Percentiles rank a stretch among this genome's conserved stretches.
Conservation (phyloP, 345 rosid genomes). For the Moricandia moricandioides region DNA sequence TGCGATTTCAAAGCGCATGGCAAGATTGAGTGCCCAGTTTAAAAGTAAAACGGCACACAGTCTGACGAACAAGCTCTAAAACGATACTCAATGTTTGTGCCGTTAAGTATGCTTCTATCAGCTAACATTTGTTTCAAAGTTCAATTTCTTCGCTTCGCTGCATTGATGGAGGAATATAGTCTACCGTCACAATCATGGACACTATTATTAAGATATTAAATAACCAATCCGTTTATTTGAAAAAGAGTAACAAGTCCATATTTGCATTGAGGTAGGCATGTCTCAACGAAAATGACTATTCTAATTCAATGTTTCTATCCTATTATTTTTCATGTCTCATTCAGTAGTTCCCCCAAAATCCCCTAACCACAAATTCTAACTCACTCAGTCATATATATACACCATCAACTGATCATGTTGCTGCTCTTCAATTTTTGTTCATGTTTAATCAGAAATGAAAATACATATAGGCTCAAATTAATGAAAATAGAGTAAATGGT, state of each 20-base stretch:
- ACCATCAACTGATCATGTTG: neutral
- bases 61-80: too few relatives aligned
- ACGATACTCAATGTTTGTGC: too few relatives aligned
- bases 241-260: constrained; percentile 18
- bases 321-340: constrained; percentile 15
- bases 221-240: neutral
- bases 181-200: constrained; percentile 22
- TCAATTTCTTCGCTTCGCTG: neutral
- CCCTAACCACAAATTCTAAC: constrained; percentile 19
- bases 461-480: neutral
- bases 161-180: neutral
- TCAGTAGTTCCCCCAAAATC: constrained; percentile 26
- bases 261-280: constrained; percentile 37
- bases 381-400: neutral
- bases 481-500: neutral
- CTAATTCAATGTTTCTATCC: constrained; percentile 16
- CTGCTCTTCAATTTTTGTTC: neutral
- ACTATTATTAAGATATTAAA: neutral
- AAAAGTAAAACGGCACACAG: too few relatives aligned
- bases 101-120: neutral
- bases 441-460: neutral
- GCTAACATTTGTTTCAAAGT: neutral
- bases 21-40: too few relatives aligned
- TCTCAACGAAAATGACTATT: constrained; percentile 37
- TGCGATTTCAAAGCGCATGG: too few relatives aligned